Evolutionary conservation across 495 filamentous ascomycete species (phyloP), one percentile per base, ranked within the genome.

Genomic region (Xylaria palmicola): DNA sequence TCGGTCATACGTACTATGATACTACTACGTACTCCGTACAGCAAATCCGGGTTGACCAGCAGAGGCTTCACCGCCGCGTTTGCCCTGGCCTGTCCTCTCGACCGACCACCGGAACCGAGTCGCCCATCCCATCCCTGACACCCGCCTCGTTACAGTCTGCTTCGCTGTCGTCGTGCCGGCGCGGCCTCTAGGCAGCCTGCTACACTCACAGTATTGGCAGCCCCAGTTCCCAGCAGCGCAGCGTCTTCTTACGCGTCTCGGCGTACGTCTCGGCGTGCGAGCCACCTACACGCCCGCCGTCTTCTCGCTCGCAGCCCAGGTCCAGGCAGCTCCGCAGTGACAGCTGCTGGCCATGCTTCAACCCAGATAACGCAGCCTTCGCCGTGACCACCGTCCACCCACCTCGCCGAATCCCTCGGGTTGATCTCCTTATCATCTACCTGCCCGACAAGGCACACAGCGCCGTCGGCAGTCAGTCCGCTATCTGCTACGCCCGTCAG

Each of bases 391-490:
- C 53, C 39, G 27, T 44, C 53, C 53, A 56, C 53, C 37, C 53
- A 43, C 53, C 53, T 56, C 53, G 53, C 53, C 53, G 44, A 53
- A 56, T 17, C 24, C 39, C 27, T 32, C 32, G 53, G 53, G 43
- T 57, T 36, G 56, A 27, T 41, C 34, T 41, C 43, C 45, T 59
- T 59, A 59, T 59, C 56, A 50, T 41, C 56, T 20, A 59, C 47
- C 57, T 60, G 47, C 57, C 47, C 44, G 44, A 48, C 57, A 52
- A 27, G 56, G 56, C 56, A 52, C 57, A 36, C 36, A 43, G 57
- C 47, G 34, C 37, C 26, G 47, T 32, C 47, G 24, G 47, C 57
- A 51, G 47, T 43, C 47, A 52, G 36, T 45, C 45, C 27, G 36
- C 45, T 39, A 51, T 51, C 45, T 56, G 19, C 37, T 40, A 24